phyloP scores from a whole-genome alignment of 1,139 yeast genomes.

The Saccharomyces hybrid region DNA sequence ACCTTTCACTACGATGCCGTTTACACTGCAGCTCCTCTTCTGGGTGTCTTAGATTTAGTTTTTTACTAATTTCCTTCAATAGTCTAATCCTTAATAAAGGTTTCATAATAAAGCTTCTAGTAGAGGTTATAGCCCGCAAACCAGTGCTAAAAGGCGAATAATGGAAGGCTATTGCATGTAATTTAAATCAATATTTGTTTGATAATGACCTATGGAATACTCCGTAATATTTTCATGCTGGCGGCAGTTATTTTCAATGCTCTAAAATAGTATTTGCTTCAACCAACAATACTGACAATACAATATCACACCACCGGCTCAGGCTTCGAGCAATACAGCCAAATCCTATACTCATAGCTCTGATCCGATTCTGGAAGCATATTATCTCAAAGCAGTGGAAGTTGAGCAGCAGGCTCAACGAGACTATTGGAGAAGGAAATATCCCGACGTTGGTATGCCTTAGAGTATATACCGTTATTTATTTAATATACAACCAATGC shows the following conservation, averaged over 20 bases:
- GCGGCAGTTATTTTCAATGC: background rate
- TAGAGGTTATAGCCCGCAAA: background rate
- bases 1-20: too few relatives aligned
- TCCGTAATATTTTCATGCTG: background rate
- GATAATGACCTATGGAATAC: background rate
- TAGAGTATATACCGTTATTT: background rate
- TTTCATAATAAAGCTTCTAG: background rate
- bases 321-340: too few relatives aligned
- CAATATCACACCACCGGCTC: too few relatives aligned
- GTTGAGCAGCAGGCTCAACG: background rate
- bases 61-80: background rate
- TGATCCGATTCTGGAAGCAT: background rate
- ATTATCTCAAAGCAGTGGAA: background rate
- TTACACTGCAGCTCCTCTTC: background rate
- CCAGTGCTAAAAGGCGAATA: background rate
- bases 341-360: too few relatives aligned
- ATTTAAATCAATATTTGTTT: background rate
- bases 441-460: background rate
- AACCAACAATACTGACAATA: too few relatives aligned
- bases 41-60: too few relatives aligned
- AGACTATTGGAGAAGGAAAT: background rate
- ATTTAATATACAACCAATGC: too few relatives aligned
- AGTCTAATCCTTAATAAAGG: background rate
- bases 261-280: too few relatives aligned
- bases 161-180: background rate